Evolutionary conservation across 2,329 filamentous ascomycete genomes (phyloP), one percentile per base, ranked within the genome.

Genomic region (Cladobotryum protrusum): DNA sequence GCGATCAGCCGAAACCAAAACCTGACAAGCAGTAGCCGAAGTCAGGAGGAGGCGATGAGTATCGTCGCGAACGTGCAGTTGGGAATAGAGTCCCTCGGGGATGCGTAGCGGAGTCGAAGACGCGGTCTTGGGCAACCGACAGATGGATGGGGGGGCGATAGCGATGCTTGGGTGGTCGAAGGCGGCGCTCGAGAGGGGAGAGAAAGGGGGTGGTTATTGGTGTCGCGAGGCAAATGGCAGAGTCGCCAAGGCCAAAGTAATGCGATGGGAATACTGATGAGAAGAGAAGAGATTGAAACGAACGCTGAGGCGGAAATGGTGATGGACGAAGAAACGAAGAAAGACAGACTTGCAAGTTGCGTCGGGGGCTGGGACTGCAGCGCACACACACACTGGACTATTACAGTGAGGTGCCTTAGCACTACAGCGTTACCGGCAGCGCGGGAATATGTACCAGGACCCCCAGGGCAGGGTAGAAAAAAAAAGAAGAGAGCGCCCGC

Each of bases 351-450:
- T 40, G 6, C 24, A 29, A 29, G 33, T 15, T 29, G 20, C 47
- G 43, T 36, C 29, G 35, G 43, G 50, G 50, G 50, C 47, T 40
- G 47, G 44, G 45, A 45, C 37, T 49, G 47, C 29, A 49, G 50
- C 47, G 50, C 50, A 49, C 47, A 49, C 46, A 37, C 43, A 29
- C 24, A 29, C 24, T n/a, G n/a, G n/a, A n/a, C n/a, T 32, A 49
- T 35, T 32, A 29, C 41, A 24, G 24, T 40, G 40, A 42, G 24
- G 40, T 44, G 48, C 44, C 45, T 43, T 41, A 35, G 42, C 48
- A 41, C 39, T 47, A 40, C 49, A 37, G 45, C 49, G 44, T 29
- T 44, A 48, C 49, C 49, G 40, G 49, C 45, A 51, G 49, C 49
- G 49, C 45, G 49, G 49, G 49, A 51, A 51, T 45, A 41, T 19